Evolutionary conservation across 202 grass and related monocot genomes (phyloP), one percentile per base, ranked within the genome.

Genomic region (Carex sylvatica): DNA sequence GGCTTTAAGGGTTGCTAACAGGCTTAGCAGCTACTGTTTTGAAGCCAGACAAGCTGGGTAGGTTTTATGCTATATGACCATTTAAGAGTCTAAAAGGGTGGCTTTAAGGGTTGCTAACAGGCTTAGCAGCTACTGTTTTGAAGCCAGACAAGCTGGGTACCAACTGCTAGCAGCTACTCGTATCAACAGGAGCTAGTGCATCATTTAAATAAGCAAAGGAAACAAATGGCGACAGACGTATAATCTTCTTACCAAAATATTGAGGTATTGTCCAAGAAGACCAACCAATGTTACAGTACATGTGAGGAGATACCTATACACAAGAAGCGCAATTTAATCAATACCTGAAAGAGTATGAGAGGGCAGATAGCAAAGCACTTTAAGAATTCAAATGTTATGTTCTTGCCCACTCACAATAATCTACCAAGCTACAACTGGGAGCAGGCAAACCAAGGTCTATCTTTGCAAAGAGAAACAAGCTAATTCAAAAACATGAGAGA

Each of bases 271-370:
- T 53, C 84, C 84, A 86, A 91, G 58, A 65, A 98, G 92, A 70
- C 95, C 95, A 73, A 65, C 77, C 61, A 98, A 85, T 84, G 95
- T 98, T 73, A 93, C 28, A 76, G 89, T 90, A 86, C 95, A 95
- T 72, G 90, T 85, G 83, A 91, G 84, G 80, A 98, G 80, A 84
- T 95, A 86, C 87, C 95, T 93, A 73, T 84, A 86, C 62, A 44
- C 85, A 61, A 68, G 53, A 84, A 79, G 81, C 70, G 19, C 53
- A 82, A 51, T 76, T 52, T 40, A 63, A 70, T 46, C 18, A 70
- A 20, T 12, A 70, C 16, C 67, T 70, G 18, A 70, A 70, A 70
- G 61, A 64, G 36, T 46, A 23, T 46, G 67, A 70, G 18, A 42
- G 24, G 36, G 22, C 18, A 70, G 0, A 70, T 11, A 46, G 9